A percentile compares a stretch with the other conserved stretches of the same genome.
phyloP scores from a whole-genome alignment of 2,329 filamentous ascomycete genomes.

The Fusarium longipes region DNA sequence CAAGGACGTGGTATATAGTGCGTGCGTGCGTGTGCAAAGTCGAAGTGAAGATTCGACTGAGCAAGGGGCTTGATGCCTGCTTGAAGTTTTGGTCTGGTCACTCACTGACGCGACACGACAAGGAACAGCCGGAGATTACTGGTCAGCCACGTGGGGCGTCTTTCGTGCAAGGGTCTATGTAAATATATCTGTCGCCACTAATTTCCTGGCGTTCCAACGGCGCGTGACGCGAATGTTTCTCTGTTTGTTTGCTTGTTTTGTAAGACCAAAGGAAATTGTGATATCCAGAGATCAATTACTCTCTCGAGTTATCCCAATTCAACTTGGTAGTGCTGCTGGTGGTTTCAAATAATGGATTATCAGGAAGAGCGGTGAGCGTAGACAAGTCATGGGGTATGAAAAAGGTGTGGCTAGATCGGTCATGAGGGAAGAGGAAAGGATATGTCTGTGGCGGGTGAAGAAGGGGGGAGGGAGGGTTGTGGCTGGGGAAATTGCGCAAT shows the following conservation, averaged over 20 bases:
- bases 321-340: conserved; percentile 14
- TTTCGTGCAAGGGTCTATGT: conserved; percentile 31
- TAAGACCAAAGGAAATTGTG: conserved; percentile 14
- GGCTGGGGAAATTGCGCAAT: conserved; percentile 31
- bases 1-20: conserved; percentile 22
- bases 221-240: conserved; percentile 4
- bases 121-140: conserved; percentile 20
- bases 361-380: conserved; percentile 26
- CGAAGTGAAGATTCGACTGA: conserved; percentile 23
- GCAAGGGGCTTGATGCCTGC: conserved; percentile 26
- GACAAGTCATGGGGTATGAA: conserved; percentile 20
- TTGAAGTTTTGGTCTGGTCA: conserved; percentile 21
- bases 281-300: conserved; percentile 8
- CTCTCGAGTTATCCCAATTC: not conserved
- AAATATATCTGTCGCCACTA: conserved; percentile 28
- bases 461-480: not conserved
- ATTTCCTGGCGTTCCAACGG: conserved; percentile 30
- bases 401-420: conserved; percentile 18
- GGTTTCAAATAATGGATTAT: conserved; percentile 12
- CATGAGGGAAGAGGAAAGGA: conserved; percentile 5
- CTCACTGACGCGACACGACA: conserved; percentile 26
- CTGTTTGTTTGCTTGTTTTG: not conserved
- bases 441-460: not conserved
- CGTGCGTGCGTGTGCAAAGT: conserved; percentile 20
- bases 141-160: conserved; percentile 26